Base-by-base conservation (phyloP, 2,329 filamentous ascomycete genomes). In the Epichloe baconii region DNA sequence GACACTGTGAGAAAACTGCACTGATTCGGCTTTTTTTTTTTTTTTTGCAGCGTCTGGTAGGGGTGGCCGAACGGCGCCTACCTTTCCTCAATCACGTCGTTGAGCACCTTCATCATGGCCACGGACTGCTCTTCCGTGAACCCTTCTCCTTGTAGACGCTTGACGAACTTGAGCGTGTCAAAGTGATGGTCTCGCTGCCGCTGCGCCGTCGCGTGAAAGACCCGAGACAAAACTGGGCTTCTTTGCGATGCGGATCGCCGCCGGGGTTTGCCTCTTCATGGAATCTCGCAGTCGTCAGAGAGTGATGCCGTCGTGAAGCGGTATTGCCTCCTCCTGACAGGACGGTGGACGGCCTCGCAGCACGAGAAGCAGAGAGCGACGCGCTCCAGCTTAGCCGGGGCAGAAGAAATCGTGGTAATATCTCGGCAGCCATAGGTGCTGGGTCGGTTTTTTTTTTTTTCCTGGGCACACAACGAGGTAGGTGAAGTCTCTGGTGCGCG, bases 61-160 rank as follows among this genome's bases (percentile, higher is more conserved):
- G 19, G 37, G 3, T 17, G 46, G 35, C 23, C 21, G 15, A 6
- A 38, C 14, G 12, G 15, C 34, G 17, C 52, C 47, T 59, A 84
- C 83, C 84, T 95, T 71, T 98, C 93, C 66, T 97, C 88, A 57
- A 98, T 96, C 10, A 97, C 91, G 66, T 97, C 90, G 68, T 89
- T 90, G 40, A 98, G 75, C 6, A 97, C 88, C 65, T 87, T 88
- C 93, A 98, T 97, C 86, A 96, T 93, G n/a, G 93, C 91, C 26
- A 88, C 89, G 2, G 90, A 84, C 69, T 98, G 93, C 59, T 90
- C 86, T 67, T 97, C 91, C 23, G 88, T 95, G 67, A 97, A 96
- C 0, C 93, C 93, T 66, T 98, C 93, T 58, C 80, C 80, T 66
- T 91, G 83, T 41, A 98, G 74, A 49, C 88, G 78, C 70, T 95